Conservation (phyloP, 2,329 filamentous ascomycete genomes). For the Simplicillium sp. region DNA sequence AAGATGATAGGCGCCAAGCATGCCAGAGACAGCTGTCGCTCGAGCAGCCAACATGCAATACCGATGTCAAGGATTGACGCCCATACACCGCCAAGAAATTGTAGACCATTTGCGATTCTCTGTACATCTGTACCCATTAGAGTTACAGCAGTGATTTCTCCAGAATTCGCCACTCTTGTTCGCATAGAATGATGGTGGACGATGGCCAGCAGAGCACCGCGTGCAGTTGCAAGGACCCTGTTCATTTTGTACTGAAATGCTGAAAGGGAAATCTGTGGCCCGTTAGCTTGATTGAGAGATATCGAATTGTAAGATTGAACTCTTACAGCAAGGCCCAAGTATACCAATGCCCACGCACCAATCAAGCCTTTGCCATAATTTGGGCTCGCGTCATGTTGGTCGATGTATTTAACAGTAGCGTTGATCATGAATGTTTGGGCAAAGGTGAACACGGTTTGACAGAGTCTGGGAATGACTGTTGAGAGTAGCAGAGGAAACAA, state of each 20-base stretch:
- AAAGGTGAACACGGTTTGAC: too few species aligned
- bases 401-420: too few species aligned
- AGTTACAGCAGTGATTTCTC: constrained; percentile 16
- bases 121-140: constrained; percentile 23
- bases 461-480: too few species aligned
- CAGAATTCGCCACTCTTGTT: constrained; percentile 12
- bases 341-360: too few species aligned
- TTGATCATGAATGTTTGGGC: too few species aligned
- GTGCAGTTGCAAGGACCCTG: too few species aligned
- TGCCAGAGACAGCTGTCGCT: constrained; percentile 16
- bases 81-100: constrained; percentile 17
- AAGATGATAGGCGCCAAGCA: constrained; percentile 14
- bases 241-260: too few species aligned
- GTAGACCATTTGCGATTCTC: constrained; percentile 14
- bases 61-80: constrained; percentile 16
- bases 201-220: too few species aligned
- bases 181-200: constrained; percentile 5
- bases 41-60: constrained; percentile 18
- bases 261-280: not conserved
- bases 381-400: too few species aligned
- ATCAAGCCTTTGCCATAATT: too few species aligned
- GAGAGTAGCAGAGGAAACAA: too few species aligned
- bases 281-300: not conserved
- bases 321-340: not conserved
- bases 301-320: too few species aligned